Evolutionary conservation across 352 stramenopile species (phyloP), one percentile per base, ranked within the genome.

Genomic region (Globisporangium takayamanum): DNA sequence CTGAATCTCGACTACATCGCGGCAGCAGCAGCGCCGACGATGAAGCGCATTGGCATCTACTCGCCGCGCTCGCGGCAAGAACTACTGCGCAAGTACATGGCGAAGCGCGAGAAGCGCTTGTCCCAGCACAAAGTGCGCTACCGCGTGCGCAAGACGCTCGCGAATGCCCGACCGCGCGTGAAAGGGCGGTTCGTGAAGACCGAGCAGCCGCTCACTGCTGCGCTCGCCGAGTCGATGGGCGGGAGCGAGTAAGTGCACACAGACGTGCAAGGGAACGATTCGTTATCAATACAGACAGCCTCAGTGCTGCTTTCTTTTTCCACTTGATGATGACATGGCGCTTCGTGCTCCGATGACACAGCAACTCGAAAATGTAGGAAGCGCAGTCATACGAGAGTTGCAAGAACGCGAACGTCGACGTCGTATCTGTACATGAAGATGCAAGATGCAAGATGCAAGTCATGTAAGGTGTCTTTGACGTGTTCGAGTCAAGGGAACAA

Each of bases 151-250:
- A 92, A 92, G 55, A 89, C 83, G 50, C 73, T 90, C 42, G 83
- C 83, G 50, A 90, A 90, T 44, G 82, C 82, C 16, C 80, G 82
- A 4, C 80, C 83, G 28, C 76, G 83, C 11, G 80, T 90, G 44
- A 92, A 89, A 66, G 83, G 83, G 45, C 80, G 83, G 22, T 92
- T 92, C 65, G 80, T 90, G 58, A 92, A 92, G 76, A 92, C 83
- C 5, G 76, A 84, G 72, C 73, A 82, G 62, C 78, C 83, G 45
- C 76, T 92, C 54, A 92, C 80, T 7, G 83, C 80, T 25, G 80
- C 78, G 25, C 61, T 73, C 26, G 76, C 79, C 18, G 67, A 86
- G 54, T 66, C 75, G 12, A 68, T 74, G 58, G 45, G 26, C 18
- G 37, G 50, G 16, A 49, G 18, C n/a, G 44, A 49, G 14, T 46